These are phyloP conservation scores for Sporisorium scitamineum DNA, from an alignment of 1,284 basidiomycete genomes.

Conservation along the genomic window DNA sequence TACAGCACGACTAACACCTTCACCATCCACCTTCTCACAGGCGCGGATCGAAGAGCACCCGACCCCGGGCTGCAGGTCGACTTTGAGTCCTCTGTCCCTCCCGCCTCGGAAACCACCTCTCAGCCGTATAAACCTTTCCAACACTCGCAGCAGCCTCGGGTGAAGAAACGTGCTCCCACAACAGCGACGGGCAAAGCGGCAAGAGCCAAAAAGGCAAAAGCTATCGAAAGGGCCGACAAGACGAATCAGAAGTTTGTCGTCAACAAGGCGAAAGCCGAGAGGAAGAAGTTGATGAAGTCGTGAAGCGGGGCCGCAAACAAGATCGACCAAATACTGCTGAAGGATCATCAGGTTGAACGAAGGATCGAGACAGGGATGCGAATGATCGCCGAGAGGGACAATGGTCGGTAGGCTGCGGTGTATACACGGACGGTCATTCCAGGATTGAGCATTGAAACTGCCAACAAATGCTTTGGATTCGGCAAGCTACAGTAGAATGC, in stretches of 20 bases:
- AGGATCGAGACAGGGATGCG: too few relatives aligned
- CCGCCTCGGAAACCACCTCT: background rate
- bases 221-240: constrained; percentile 51
- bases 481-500: too few relatives aligned
- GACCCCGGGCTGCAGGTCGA: constrained; percentile 37
- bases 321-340: too few relatives aligned
- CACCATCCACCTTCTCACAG: background rate
- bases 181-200: constrained; percentile 21
- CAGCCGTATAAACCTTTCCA: constrained; percentile 39
- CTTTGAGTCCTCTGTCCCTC: constrained; percentile 10
- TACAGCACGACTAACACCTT: background rate
- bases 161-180: constrained; percentile 9
- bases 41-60: constrained; percentile 38
- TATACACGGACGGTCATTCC: background rate
- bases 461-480: too few relatives aligned
- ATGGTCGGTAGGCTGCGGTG: too few relatives aligned
- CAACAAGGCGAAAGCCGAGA: constrained; percentile 34
- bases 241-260: constrained; percentile 34
- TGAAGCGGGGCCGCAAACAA: too few relatives aligned
- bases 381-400: too few relatives aligned
- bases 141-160: constrained; percentile 20
- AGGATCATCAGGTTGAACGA: too few relatives aligned
- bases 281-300: constrained; percentile 49
- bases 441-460: too few relatives aligned
- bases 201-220: constrained; percentile 39